A percentile compares a stretch with the other conserved stretches of the same genome.
Conservation (phyloP, 1,284 basidiomycete genomes). For the Cutaneotrichosporon sp. region DNA sequence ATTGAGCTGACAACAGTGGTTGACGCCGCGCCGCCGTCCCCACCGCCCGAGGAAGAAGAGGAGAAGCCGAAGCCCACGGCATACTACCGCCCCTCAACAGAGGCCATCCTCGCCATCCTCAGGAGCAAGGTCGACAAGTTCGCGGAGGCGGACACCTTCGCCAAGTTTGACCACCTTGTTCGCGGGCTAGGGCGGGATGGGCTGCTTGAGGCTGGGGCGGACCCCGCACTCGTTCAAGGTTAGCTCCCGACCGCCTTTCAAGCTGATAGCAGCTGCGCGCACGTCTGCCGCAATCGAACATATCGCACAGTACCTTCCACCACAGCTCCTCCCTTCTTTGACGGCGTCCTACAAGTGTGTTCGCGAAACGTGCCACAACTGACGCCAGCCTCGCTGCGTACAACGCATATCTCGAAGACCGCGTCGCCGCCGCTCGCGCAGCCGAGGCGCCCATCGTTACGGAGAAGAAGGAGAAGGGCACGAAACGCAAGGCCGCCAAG, state of each 20-base stretch:
- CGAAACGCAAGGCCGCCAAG: conserved; percentile 33
- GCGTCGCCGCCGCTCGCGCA: conserved; percentile 36
- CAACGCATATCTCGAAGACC: conserved; percentile 34
- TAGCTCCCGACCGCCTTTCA: conserved; percentile 16
- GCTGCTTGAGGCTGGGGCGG: conserved; percentile 24
- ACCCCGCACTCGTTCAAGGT: conserved; percentile 32
- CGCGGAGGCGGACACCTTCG: conserved; percentile 29
- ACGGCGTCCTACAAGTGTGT: conserved; percentile 33
- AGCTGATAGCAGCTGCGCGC: conserved; percentile 33
- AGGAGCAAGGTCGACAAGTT: conserved; percentile 39
- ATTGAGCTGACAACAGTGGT: conserved; percentile 24
- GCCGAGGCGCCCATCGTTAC: conserved; percentile 30
- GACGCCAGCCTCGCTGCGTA: conserved; percentile 32
- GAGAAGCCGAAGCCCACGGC: not conserved
- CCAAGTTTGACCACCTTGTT: conserved; percentile 47
- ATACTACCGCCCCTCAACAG: conserved; percentile 43
- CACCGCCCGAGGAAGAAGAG: conserved; percentile 22
- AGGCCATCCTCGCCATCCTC: conserved; percentile 29
- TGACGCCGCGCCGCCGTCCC: conserved; percentile 33
- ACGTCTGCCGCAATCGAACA: conserved; percentile 36
- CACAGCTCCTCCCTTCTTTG: conserved; percentile 19
- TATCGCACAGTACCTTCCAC: conserved; percentile 37
- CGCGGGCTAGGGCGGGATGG: conserved; percentile 41
- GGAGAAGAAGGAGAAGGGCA: conserved; percentile 25
- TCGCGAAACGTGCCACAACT: not conserved